Base-by-base conservation (phyloP, 2,329 filamentous ascomycete species). In the Scedosporium dehoogii region DNA sequence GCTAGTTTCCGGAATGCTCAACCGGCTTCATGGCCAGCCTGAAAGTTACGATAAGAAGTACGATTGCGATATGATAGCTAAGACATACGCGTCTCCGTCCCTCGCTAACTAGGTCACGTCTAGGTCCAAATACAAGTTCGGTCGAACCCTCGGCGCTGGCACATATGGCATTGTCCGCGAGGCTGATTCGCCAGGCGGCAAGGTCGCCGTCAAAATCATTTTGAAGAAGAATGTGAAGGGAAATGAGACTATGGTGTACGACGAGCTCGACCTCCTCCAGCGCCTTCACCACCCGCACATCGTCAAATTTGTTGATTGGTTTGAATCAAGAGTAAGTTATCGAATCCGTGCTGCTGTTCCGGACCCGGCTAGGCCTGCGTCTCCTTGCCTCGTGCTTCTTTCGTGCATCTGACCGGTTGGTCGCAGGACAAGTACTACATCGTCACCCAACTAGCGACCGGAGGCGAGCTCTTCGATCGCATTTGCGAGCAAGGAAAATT, bases 21-120 rank as follows among this genome's bases (percentile, higher is more conserved):
- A 93, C 79, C 92, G 93, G 84, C 89, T 97, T 71, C 91, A 96
- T 72, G 92, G 92, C 76, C 93, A 97, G 80, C 93, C 93, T 69
- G 92, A 96, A 69, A 97, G 91, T 79, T 99, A 99, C 81, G 94
- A 97, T 74, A 96, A 96, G 79, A 99, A 99, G 91, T 96, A 79
- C 71, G 80, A 71, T 23, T 59, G 25, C 56, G 12, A 42, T 16
- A 23, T 14, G 33, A 27, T n/a, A 41, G 25, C 44, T 41, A 33
- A 21, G 38, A n/a, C 7, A 38, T 18, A 33, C 44, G 6, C 16
- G 16, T 44, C 42, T 42, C 6, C 18, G 7, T 12, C 12, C 18
- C 14, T 25, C 41, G 27, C 51, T 51, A n/a, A 29, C 58, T 62
- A 66, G 65, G 70, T 74, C 72, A 66, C 68, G 55, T 29, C 21